Evolutionary conservation across 2,329 filamentous ascomycete genomes (phyloP).

Genomic region (Paecilomyces sp.): DNA sequence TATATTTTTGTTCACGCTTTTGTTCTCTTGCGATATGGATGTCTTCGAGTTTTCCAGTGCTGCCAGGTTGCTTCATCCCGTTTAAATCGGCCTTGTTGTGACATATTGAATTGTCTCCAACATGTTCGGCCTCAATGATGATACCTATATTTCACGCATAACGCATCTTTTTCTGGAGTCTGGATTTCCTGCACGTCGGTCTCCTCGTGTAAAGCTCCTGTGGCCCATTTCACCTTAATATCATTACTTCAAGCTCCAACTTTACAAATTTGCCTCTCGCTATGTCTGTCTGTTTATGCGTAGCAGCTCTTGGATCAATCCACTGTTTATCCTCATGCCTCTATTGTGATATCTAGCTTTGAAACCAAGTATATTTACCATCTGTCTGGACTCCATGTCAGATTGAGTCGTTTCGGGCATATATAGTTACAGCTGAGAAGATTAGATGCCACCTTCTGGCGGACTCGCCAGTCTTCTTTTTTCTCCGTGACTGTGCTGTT

Average conservation of each 20-base stretch:
- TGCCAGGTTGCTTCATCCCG: background rate
- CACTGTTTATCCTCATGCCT: background rate
- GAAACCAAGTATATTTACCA: background rate
- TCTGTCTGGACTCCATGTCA: background rate
- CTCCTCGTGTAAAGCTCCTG: background rate
- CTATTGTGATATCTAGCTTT: background rate
- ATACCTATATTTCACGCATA: background rate
- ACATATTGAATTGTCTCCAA: background rate
- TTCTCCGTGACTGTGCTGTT: background rate
- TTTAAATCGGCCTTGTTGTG: background rate
- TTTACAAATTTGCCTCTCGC: background rate
- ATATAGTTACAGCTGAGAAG: background rate
- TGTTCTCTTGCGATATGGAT: constrained; percentile 1
- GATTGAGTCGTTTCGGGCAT: background rate
- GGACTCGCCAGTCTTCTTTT: background rate
- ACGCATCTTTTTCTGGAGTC: background rate
- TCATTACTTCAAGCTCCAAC: background rate
- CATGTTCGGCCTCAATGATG: background rate
- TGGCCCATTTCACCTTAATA: background rate
- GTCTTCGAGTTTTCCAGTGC: background rate
- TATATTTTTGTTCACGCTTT: background rate
- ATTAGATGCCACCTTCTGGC: background rate
- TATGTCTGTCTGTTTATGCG: background rate
- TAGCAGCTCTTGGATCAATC: background rate
- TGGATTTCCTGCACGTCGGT: background rate